Base-by-base conservation (phyloP, 2,329 filamentous ascomycete species). In the Diplodia mutila region DNA sequence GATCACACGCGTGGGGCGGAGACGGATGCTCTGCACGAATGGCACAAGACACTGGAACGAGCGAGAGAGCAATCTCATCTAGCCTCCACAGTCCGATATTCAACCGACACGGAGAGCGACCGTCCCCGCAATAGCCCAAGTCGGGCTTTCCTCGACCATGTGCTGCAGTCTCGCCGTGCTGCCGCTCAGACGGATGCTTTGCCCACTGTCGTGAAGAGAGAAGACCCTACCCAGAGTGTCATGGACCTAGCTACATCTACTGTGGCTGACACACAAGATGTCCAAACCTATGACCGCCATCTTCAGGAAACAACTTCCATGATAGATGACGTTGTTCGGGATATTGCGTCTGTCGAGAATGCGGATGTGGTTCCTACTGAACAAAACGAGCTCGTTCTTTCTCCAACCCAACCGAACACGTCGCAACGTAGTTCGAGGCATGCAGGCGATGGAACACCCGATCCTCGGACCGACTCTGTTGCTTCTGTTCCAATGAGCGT, bases 211-310 rank as follows among this genome's bases (percentile, higher is more conserved):
- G n/a, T 49, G 7, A 46, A 55, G 27, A 23, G 75, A 1, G 80
- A 81, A 23, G 80, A 82, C 16, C 78, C 79, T 51, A 69, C 78
- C 54, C 77, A 76, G 68, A 84, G 81, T 70, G 80, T 80, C 18
- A 84, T 82, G 4, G 82, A 85, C 70, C 74, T 82, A 34, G 81
- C 80, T 6, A 84, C 83, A 18, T 82, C 83, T 11, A 84, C 81
- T 70, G 71, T 77, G 32, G 73, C 72, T 37, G 77, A 77, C 42
- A 83, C 82, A 7, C 82, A 82, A 23, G 75, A 80, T 66, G 71
- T 80, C 8, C 67, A 69, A 32, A 71, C 69, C 53, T 75, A 74
- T 42, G 78, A 80, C 63, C 74, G 76, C 34, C 74, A 74, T 27
- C 71, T 80, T 2, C 73, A 76, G 18, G 77, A 79, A n/a, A 73